Base-by-base conservation (phyloP, 2,329 filamentous ascomycete species). In the Fusarium decemcellulare region DNA sequence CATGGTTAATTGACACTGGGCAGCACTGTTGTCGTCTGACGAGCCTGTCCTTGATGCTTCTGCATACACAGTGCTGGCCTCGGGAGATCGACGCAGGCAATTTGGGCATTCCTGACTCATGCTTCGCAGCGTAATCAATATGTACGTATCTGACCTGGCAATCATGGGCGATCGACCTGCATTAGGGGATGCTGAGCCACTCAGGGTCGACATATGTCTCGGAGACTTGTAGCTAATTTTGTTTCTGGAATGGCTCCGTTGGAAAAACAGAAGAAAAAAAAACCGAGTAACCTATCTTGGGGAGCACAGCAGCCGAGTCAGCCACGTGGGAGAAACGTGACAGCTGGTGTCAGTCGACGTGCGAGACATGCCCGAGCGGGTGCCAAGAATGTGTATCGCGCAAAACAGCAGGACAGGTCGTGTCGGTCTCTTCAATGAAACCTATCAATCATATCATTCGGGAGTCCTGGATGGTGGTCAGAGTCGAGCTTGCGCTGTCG, bases 251-350 rank as follows among this genome's bases (percentile, higher is more conserved):
- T 63, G 42, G 32, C 40, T 23, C 8, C 47, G 27, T 36, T 43
- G 55, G 27, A 51, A 39, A 9, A 37, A 40, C 27, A 23, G 30
- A 34, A 43, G 12, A 23, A 52, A 52, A 42, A 50, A 36, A 50
- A 50, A 37, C 11, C 16, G 44, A 14, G 18, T 50, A 43, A 58
- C 52, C 54, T 46, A 47, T 30, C 27, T 32, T 52, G 32, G 44
- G 60, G 63, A 68, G 51, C 40, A 51, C 44, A 66, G 40, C 50
- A 64, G 52, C 36, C 27, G 46, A 63, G 54, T 52, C 59, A 54
- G 72, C 73, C 73, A 75, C 73, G 73, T 75, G 73, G 73, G 55
- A 67, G 59, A 55, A 72, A 65, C 62, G 63, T 72, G 70, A 74
- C 56, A 65, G 56, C 7, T 40, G 51, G 40, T 66, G 44, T 50